Conservation (phyloP, 441 rosid species). For the Biscutella auriculata region DNA sequence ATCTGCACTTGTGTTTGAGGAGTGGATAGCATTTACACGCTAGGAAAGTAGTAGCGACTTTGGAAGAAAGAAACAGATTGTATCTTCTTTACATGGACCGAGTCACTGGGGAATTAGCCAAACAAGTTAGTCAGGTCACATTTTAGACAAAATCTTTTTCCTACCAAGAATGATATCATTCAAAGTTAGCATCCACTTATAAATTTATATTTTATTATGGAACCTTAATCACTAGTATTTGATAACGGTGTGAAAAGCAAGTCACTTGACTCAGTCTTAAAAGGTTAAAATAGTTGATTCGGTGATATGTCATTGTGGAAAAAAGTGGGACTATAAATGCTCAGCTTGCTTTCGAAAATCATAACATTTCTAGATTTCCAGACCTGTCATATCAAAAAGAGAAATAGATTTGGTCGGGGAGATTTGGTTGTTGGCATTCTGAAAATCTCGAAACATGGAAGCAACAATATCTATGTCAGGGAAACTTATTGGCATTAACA, state of each 20-base stretch:
- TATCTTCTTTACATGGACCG: slow-evolving; percentile 73
- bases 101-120: slow-evolving; percentile 53
- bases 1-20: slow-evolving; percentile 57
- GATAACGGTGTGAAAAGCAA: slow-evolving; percentile 8
- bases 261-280: neutral
- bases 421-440: no score
- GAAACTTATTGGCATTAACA: no score
- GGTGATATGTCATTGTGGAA: neutral
- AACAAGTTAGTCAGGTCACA: slow-evolving; percentile 37
- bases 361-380: no score
- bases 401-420: no score
- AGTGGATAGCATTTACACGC: slow-evolving; percentile 69
- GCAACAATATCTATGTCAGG: no score
- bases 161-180: slow-evolving; percentile 11
- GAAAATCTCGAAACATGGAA: no score
- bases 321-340: neutral
- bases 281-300: neutral
- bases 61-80: slow-evolving; percentile 69
- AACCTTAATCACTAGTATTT: neutral
- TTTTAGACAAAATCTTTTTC: slow-evolving; percentile 26
- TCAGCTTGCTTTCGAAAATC: no score
- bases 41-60: slow-evolving; percentile 41
- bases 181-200: slow-evolving; percentile 9
- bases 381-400: no score
- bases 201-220: neutral